Evolutionary conservation across 352 stramenopile species (phyloP), one percentile per base, ranked within the genome.

Genomic region (Phytopythium helicoides): DNA sequence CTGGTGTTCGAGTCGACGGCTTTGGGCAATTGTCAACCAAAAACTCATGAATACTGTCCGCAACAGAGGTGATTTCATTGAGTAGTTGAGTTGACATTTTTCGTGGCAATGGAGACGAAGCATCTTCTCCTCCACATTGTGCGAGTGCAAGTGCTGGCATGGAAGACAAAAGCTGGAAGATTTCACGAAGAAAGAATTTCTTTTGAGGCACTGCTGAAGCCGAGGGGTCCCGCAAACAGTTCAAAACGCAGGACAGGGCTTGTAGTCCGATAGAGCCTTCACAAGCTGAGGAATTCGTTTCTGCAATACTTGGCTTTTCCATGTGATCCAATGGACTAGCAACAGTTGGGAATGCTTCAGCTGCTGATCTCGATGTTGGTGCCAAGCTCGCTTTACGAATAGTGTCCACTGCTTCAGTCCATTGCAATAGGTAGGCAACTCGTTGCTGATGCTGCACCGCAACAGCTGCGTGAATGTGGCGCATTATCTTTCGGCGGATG

Each of bases 391-490:
- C 33, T 68, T 51, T 0, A 36, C 37, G 23, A 64, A 56, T 14
- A 21, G 25, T 26, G 64, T 2, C 47, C 50, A 69, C 35, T 46
- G 28, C 34, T 73, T 28, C 5, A 64, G 18, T 4, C 56, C 46
- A 33, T 33, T 33, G 28, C 28, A 33, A 9, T 33, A 33, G 28
- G 9, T 33, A 10, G 12, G 62, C 40, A 25, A 63, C 62, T 35
- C 69, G 59, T n/a, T 83, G 71, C 34, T 78, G 69, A 34, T 84
- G 75, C 31, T 83, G 72, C 12, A 58, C 34, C 0, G 58, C 54
- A 6, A 85, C 63, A 0, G 77, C 76, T 5, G 83, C 76, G 38
- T 85, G 71, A 34, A 92, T 71, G 23, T 66, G 80, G 0, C 70
- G 64, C 33, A 93, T 58, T 42, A 93, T 80, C 26, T 84, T 66